Percentiles rank a stretch among this genome's conserved stretches.
These are phyloP conservation scores for Omphalea diandra DNA, from an alignment of 441 rosid genomes.

Conservation along the genomic window DNA sequence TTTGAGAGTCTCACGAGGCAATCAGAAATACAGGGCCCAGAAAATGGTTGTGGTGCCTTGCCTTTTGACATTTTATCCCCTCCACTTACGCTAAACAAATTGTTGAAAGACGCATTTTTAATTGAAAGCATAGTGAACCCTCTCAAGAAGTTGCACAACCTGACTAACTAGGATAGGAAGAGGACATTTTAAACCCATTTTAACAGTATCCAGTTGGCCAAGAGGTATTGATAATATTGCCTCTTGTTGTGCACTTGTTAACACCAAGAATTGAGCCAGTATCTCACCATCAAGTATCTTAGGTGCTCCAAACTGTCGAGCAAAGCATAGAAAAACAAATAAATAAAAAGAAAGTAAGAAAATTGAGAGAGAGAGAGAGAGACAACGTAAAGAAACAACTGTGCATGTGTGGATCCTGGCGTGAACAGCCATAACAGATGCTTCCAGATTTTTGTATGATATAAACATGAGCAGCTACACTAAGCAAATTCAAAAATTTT, in stretches of 20 bases:
- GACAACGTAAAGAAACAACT: background rate
- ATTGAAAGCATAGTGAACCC: slow-evolving; percentile 81
- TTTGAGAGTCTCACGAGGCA: background rate
- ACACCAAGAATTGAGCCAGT: slow-evolving; percentile 95
- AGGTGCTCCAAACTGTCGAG: slow-evolving; percentile 59
- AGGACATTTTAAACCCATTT: slow-evolving; percentile 44
- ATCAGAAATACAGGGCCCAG: background rate
- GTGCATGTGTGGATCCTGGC: background rate
- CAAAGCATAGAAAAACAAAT: slow-evolving; percentile 15
- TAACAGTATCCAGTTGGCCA: slow-evolving; percentile 38
- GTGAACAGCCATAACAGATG: too few species aligned
- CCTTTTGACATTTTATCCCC: background rate
- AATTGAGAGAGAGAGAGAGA: background rate
- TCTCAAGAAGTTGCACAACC: slow-evolving; percentile 96
- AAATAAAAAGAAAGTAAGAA: slow-evolving; percentile 12
- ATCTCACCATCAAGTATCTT: slow-evolving; percentile 93
- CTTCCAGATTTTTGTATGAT: too few species aligned
- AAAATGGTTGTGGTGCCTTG: background rate
- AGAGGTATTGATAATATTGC: slow-evolving; percentile 59
- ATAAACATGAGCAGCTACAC: too few species aligned
- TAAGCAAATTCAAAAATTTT: too few species aligned
- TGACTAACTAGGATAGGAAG: slow-evolving; percentile 52
- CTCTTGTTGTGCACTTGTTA: slow-evolving; percentile 82
- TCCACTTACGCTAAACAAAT: background rate
- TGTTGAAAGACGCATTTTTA: slow-evolving; percentile 24